Evolutionary conservation across 2,329 filamentous ascomycete species (phyloP), one percentile per base, ranked within the genome.

Genomic region (Herpotrichia juniperi): DNA sequence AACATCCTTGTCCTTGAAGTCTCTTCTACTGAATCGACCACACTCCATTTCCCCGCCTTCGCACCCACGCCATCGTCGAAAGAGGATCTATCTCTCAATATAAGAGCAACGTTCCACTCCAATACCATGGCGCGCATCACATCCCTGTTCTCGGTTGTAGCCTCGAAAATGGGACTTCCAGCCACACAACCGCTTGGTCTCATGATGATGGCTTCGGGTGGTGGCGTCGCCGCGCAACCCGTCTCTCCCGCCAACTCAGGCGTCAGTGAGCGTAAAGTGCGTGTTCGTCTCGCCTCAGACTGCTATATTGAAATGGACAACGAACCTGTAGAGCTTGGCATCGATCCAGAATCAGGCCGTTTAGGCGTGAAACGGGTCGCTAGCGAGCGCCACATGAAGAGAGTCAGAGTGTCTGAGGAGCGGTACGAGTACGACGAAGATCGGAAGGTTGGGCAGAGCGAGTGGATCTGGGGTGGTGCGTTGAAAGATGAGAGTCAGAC

Each of bases 101-200:
- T 84, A 64, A 81, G 85, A 2, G 87, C 86, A 1, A 86, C 90
- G 57, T 96, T 97, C 74, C 84, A 89, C 61, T 84, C 85, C 12
- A 83, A 89, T 42, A 84, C 87, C 4, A 88, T 88, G 59, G 81
- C 84, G 10, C 83, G 90, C 46, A 80, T 97, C 16, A 82, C 85
- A 0, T 87, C 86, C 48, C 78, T 97, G 5, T 85, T 96, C 58
- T 87, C 91, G 62, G 87, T 96, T 8, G 82, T 96, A n/a, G 85
- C 89, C 2, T 87, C 87, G 28, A 96, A 93, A 71, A 83, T 94
- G 60, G 89, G 87, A 56, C 72, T 92, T 5, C 85, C 88, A 0
- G 73, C 77, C 12, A 78, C 76, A 9, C 74, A 79, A 19, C 84
- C 88, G 0, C 73, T 89, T 1, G 87, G 88, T 7, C 75, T 90